phyloP scores from a whole-genome alignment of 176 grass and related monocot species.

The Oryza meyeriana region DNA sequence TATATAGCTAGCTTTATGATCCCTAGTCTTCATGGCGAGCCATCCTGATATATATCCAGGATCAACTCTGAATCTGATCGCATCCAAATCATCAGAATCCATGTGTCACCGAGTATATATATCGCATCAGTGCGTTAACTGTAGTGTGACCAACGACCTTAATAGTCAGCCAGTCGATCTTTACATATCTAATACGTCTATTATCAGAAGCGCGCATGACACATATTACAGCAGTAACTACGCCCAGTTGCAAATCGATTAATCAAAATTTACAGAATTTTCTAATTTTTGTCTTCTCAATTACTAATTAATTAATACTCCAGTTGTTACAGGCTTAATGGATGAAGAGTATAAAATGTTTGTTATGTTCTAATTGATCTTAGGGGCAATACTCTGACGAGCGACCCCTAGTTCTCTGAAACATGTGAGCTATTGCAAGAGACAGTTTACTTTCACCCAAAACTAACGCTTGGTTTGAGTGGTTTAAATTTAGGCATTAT shows the following conservation, averaged over 20 bases:
- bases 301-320: not conserved
- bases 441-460: not conserved
- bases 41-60: not conserved
- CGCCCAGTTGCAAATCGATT: not conserved
- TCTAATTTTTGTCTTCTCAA: not conserved
- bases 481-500: not conserved
- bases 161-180: not conserved
- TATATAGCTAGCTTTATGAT: not conserved
- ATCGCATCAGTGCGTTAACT: not conserved
- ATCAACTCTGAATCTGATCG: not conserved
- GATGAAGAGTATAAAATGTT: not conserved
- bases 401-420: not conserved
- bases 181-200: not conserved
- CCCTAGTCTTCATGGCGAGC: conserved; percentile 33
- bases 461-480: not conserved
- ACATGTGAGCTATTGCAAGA: not conserved
- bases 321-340: not conserved
- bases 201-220: conserved; percentile 22
- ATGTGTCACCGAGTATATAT: not conserved
- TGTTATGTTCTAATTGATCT: not conserved
- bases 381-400: not conserved
- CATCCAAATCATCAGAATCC: not conserved
- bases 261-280: too few relatives aligned
- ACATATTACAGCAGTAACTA: not conserved
- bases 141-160: not conserved